These are phyloP conservation scores for Aschersonia sp. DNA, from an alignment of 2,329 filamentous ascomycete genomes.

Conservation along the genomic window DNA sequence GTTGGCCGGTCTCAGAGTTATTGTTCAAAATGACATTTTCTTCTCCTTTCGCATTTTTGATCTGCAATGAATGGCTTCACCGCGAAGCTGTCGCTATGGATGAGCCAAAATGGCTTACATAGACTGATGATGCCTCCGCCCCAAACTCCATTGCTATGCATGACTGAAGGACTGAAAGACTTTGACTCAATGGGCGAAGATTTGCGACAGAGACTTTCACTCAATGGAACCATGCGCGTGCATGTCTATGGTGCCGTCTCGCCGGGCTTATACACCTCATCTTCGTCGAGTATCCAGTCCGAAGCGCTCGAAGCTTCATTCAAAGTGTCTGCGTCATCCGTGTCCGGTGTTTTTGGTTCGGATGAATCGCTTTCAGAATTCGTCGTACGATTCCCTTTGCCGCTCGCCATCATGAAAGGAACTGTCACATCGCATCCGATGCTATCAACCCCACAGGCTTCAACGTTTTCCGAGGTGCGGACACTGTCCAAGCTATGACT, in stretches of 20 bases:
- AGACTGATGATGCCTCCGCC: neutral
- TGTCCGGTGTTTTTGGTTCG: neutral
- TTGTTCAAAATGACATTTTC: no score
- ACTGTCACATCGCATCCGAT: neutral
- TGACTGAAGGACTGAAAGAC: no score
- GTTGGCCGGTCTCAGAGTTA: no score
- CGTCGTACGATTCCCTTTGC: neutral
- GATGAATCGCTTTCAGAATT: slow-evolving; percentile 3
- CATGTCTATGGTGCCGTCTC: neutral
- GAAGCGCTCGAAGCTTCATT: slow-evolving; percentile 1
- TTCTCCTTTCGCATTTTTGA: no score
- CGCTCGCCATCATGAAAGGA: no score
- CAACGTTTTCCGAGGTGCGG: neutral
- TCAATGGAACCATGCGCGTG: no score
- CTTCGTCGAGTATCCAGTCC: slow-evolving; percentile 2
- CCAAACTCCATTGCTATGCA: slow-evolving; percentile 1
- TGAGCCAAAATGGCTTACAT: neutral
- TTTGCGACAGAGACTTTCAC: no score
- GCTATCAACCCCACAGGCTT: neutral
- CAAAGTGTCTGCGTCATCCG: slow-evolving; percentile 1
- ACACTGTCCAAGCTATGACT: neutral
- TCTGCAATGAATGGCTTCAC: neutral
- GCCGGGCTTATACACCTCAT: neutral
- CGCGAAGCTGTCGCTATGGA: neutral
- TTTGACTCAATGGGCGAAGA: no score